Conservation (phyloP, 257 asterid species). For the Nicotiana knightiana region DNA sequence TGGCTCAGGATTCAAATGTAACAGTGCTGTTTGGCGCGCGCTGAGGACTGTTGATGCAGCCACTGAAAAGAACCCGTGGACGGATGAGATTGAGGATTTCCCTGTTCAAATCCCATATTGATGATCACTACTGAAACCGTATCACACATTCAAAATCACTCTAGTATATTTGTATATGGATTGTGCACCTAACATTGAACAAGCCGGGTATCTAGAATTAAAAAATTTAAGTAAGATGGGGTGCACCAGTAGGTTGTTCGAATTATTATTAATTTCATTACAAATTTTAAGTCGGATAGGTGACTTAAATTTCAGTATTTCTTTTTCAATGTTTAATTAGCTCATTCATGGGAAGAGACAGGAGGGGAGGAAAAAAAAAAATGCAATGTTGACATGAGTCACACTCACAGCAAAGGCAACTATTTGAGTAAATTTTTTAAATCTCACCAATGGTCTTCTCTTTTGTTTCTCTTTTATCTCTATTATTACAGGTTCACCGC, state of each 20-base stretch:
- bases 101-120: neutral
- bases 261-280: neutral
- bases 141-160: neutral
- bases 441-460: neutral
- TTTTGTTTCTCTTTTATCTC: neutral
- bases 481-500: neutral
- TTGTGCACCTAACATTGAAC: neutral
- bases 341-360: neutral
- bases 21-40: constrained; percentile 69
- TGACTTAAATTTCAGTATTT: neutral
- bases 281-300: neutral
- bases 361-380: neutral
- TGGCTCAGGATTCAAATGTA: constrained; percentile 74
- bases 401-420: neutral
- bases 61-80: constrained; percentile 38
- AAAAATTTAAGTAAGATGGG: neutral
- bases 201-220: neutral
- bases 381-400: neutral
- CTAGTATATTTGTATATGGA: neutral
- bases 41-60: constrained; percentile 21
- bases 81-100: constrained; percentile 8
- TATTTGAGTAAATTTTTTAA: neutral
- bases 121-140: neutral
- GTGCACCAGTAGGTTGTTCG: neutral
- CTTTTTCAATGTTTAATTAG: neutral